Conservation (phyloP, 768 basidiomycete genomes). For the Pleurotus giganteus region DNA sequence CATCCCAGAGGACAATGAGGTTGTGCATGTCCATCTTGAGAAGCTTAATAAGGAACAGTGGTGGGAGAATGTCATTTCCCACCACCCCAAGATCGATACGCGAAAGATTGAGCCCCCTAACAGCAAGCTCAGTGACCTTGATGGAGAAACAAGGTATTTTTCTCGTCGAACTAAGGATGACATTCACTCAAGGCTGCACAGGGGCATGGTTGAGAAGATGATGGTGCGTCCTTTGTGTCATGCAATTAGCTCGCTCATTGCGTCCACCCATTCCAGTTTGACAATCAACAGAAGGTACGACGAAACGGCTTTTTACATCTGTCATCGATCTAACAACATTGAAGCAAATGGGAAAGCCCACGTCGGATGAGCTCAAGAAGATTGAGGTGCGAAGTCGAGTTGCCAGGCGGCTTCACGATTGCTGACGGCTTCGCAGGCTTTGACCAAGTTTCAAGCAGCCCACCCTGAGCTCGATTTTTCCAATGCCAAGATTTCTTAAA, state of each 20-base stretch:
- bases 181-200: constrained; percentile 24
- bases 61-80: constrained; percentile 97
- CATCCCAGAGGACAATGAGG: constrained; percentile 69
- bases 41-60: constrained; percentile 87
- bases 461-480: constrained; percentile 97
- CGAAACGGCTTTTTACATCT: not conserved
- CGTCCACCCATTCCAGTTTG: constrained; percentile 45
- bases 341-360: constrained; percentile 94
- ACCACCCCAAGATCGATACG: constrained; percentile 96
- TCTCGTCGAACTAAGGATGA: constrained; percentile 3
- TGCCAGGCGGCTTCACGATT: not conserved
- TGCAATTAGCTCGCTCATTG: constrained; percentile 8
- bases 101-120: constrained; percentile 94
- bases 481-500: constrained; percentile 80
- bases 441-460: constrained; percentile 84
- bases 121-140: constrained; percentile 93
- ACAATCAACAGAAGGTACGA: constrained; percentile 72
- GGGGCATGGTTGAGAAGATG: constrained; percentile 99
- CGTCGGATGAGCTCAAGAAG: constrained; percentile 92
- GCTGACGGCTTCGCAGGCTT: constrained; percentile 43
- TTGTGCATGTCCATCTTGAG: constrained; percentile 75
- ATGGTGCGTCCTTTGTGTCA: constrained; percentile 65
- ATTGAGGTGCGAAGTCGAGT: constrained; percentile 57
- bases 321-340: constrained; percentile 6
- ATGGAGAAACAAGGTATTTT: constrained; percentile 84